Conservation (phyloP, 2,329 filamentous ascomycete genomes). For the Coniochaeta sp. region DNA sequence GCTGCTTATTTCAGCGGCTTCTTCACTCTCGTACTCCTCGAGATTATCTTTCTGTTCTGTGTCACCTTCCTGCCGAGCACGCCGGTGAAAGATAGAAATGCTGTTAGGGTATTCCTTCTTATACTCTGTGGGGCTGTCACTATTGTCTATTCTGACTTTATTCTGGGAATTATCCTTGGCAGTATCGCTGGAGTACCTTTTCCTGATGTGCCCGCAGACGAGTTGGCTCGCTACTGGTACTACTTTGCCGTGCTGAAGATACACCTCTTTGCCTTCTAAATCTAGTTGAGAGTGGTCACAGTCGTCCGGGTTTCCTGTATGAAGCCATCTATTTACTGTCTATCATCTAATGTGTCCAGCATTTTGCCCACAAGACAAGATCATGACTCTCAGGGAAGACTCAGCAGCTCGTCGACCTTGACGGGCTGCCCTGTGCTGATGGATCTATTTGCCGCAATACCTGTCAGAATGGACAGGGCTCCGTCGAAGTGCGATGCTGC, state of each 20-base stretch:
- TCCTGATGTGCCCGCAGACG: background rate
- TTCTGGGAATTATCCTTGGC: background rate
- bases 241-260: background rate
- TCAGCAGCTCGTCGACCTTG: slow-evolving; percentile 43
- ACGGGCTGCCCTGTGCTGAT: slow-evolving; percentile 50
- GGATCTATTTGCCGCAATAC: slow-evolving; percentile 50
- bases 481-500: slow-evolving; percentile 53
- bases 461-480: slow-evolving; percentile 50
- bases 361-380: background rate
- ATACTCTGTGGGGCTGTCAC: background rate
- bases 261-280: background rate
- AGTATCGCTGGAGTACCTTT: background rate
- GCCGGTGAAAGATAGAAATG: background rate
- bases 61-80: background rate
- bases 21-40: background rate
- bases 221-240: background rate
- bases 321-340: background rate
- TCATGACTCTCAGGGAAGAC: slow-evolving; percentile 18
- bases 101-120: background rate
- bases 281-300: too few species aligned
- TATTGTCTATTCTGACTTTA: background rate
- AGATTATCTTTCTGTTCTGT: background rate
- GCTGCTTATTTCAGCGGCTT: background rate
- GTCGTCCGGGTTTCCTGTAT: background rate
- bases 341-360: background rate